phyloP scores from a whole-genome alignment of 2,329 filamentous ascomycete species.

The Pyrenophora tritici-repentis region DNA sequence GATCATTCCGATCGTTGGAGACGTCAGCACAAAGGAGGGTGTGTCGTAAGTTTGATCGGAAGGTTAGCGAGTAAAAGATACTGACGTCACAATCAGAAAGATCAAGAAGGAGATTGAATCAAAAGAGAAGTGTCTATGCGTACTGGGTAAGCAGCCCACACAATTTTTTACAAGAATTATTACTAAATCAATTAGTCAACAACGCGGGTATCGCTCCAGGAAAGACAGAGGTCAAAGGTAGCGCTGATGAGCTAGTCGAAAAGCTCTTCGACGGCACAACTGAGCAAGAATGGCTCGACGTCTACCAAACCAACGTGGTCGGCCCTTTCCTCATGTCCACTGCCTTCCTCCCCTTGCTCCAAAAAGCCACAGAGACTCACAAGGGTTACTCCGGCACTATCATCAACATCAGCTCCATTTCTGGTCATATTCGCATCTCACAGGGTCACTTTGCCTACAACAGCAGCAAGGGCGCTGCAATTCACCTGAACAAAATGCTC shows the following conservation, averaged over 20 bases:
- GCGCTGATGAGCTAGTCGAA: conserved; percentile 50
- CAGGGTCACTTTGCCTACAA: conserved; percentile 57
- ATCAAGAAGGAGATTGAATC: conserved; percentile 52
- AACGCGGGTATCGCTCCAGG: conserved; percentile 53
- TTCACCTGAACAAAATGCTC: conserved; percentile 62
- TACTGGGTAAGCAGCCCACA: conserved; percentile 41
- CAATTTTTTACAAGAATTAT: conserved; percentile 52
- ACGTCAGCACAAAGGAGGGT: conserved; percentile 52
- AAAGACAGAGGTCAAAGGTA: conserved; percentile 47
- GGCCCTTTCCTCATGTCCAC: conserved; percentile 55
- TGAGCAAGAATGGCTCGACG: conserved; percentile 53
- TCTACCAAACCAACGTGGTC: conserved; percentile 55
- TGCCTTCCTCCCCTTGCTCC: conserved; percentile 54
- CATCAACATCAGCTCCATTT: conserved; percentile 55
- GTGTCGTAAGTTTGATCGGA: conserved; percentile 39
- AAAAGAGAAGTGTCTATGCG: conserved; percentile 52
- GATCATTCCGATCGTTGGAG: conserved; percentile 53
- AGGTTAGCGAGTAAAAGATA: background rate
- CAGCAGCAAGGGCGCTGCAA: conserved; percentile 55
- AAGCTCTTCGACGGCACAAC: conserved; percentile 53
- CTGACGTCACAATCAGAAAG: conserved; percentile 28
- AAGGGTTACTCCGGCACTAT: conserved; percentile 52
- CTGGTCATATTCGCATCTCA: conserved; percentile 52
- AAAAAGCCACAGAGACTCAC: conserved; percentile 49
- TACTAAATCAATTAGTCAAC: conserved; percentile 4